Base-by-base conservation (phyloP, 2,329 filamentous ascomycete genomes). In the Mycosphaerella arachidis region DNA sequence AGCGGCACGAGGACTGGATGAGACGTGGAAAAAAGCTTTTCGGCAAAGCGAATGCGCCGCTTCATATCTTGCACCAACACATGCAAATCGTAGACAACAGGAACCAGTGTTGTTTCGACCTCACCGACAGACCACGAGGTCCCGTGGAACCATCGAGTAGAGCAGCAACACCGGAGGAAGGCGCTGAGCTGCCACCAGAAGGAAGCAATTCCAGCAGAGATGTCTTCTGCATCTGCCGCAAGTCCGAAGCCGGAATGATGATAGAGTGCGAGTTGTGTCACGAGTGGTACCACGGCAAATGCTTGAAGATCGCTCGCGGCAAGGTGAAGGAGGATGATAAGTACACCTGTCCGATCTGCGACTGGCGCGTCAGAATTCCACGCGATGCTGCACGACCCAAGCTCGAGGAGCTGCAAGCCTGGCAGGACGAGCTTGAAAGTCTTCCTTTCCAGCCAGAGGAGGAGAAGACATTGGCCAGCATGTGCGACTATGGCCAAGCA, bases 241-340 rank as follows among this genome's bases (percentile, higher is more conserved):
- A 88, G 64, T 85, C 91, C 6, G 94, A 99, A 75, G 92, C 93
- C 40, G 94, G 94, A 55, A 95, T 97, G 89, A 99, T 99, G 94
- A 97, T 99, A 69, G 94, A 99, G 76, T 99, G 94, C 73, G 94
- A 97, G 73, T 82, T 97, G 43, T 99, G 94, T 75, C 93, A 97
- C 71, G 94, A 99, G 78, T 99, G 94, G 94, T 99, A 99, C 72
- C 94, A 99, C 70, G 93, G 94, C 61, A 97, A 97, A 75, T 99
- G 94, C 70, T 81, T 99, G 40, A 99, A 99, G 79, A 97, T 99
- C 71, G 94, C 94, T 2, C 86, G 94, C 53, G 94, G 94, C 55
- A 99, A 97, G 73, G 91, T 99, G 69, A 97, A 97, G 77, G 94
- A 97, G 72, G 93, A 96, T 64, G 94, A 97, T 72, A 96, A 96